Conservation (phyloP, 2,329 filamentous ascomycete genomes). For the Apiospora malaysiana region DNA sequence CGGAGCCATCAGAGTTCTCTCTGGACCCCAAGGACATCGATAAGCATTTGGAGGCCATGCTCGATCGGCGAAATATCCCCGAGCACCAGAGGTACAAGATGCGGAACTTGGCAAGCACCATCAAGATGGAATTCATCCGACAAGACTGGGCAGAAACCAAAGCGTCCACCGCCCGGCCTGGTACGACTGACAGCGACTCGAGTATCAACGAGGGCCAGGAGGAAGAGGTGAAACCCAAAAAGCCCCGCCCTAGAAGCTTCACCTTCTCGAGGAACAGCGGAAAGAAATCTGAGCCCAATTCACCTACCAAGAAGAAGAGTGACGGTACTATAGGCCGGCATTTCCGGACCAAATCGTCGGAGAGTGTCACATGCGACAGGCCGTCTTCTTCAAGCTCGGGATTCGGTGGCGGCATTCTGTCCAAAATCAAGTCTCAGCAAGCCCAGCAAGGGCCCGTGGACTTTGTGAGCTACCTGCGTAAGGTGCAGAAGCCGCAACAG, state of each 20-base stretch:
- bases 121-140: conserved; percentile 95
- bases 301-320: conserved; percentile 77
- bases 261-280: conserved; percentile 68
- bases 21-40: conserved; percentile 62
- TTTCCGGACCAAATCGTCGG: conserved; percentile 74
- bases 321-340: conserved; percentile 68
- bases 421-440: conserved; percentile 71
- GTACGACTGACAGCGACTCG: conserved; percentile 46
- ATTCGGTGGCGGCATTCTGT: conserved; percentile 60
- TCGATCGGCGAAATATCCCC: conserved; percentile 91
- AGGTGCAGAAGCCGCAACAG: conserved; percentile 78
- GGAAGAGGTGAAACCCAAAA: conserved; percentile 55
- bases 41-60: conserved; percentile 63
- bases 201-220: conserved; percentile 40
- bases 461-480: conserved; percentile 84
- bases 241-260: conserved; percentile 77
- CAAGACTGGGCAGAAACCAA: conserved; percentile 79
- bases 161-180: conserved; percentile 50
- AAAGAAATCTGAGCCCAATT: conserved; percentile 64
- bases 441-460: conserved; percentile 70
- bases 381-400: conserved; percentile 60
- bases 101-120: conserved; percentile 83
- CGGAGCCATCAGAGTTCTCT: conserved; percentile 47
- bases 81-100: conserved; percentile 95
- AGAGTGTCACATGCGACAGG: conserved; percentile 69